These are phyloP conservation scores for Raphanus hybrid DNA, from an alignment of 441 rosid genomes.

Conservation along the genomic window DNA sequence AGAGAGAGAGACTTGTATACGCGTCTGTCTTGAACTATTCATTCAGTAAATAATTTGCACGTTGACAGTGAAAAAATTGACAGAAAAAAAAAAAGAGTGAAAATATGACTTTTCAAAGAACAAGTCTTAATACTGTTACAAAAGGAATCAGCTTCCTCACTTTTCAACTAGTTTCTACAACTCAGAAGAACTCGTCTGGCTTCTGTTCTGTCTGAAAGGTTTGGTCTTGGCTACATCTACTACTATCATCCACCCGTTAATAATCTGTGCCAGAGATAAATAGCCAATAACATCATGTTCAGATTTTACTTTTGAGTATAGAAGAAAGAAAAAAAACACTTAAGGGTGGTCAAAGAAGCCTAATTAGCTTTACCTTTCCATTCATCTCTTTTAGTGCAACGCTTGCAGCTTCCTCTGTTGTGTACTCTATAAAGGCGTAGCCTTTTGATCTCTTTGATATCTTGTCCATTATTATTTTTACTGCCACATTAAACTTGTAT, in stretches of 20 bases:
- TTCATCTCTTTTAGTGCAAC: constrained; percentile 93
- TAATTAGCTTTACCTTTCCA: too few species aligned
- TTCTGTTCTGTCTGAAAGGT: constrained; percentile 53
- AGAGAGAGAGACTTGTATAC: background rate
- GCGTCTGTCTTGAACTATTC: too few species aligned
- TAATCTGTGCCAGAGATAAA: constrained; percentile 61
- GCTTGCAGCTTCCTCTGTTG: constrained; percentile 89
- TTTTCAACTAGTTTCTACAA: constrained; percentile 17
- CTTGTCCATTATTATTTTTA: constrained; percentile 96
- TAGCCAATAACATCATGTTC: constrained; percentile 1
- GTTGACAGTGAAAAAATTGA: too few species aligned
- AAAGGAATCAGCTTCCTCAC: constrained; percentile 13
- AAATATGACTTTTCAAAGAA: too few species aligned
- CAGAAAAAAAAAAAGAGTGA: too few species aligned
- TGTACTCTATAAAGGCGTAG: constrained; percentile 87
- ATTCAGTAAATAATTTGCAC: too few species aligned
- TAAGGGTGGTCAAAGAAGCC: too few species aligned
- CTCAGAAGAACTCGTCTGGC: constrained; percentile 25
- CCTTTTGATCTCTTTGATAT: constrained; percentile 97
- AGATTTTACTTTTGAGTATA: too few species aligned
- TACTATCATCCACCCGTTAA: constrained; percentile 98
- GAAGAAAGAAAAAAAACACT: too few species aligned
- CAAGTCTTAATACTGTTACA: too few species aligned
- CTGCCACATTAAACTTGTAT: constrained; percentile 40
- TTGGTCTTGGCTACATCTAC: constrained; percentile 84